A percentile compares a stretch with the other conserved stretches of the same genome.
Evolutionary conservation across 345 rosid genomes (phyloP).

Genomic region (Gossypium rotundifolium): DNA sequence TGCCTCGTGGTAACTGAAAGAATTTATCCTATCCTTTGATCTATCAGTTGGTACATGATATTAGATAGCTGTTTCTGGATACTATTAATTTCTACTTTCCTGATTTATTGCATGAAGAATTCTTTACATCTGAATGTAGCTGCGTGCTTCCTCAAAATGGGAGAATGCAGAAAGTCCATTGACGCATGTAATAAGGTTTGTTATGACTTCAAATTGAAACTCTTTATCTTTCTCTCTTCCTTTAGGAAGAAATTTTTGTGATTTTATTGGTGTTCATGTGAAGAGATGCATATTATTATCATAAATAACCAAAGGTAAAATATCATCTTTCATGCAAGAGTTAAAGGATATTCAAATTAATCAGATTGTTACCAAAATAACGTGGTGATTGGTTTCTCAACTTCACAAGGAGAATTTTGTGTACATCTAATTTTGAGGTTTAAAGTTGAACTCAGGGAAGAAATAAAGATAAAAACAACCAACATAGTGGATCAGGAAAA

Average conservation of each 20-base stretch:
- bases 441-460: background rate
- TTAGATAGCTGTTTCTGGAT: background rate
- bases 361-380: background rate
- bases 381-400: background rate
- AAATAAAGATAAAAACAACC: background rate
- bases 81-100: background rate
- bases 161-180: conserved; percentile 78
- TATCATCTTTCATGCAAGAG: background rate
- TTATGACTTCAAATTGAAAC: conserved; percentile 2
- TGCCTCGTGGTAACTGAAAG: background rate
- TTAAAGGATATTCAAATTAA: background rate
- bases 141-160: conserved; percentile 81
- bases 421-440: background rate
- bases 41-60: conserved; percentile 1
- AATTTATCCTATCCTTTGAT: background rate
- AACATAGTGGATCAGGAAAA: background rate
- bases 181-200: conserved; percentile 85
- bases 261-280: background rate
- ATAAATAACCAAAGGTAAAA: background rate
- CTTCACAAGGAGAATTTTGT: background rate
- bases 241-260: background rate
- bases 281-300: background rate
- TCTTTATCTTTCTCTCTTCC: background rate
- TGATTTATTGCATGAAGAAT: conserved; percentile 41
- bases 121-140: conserved; percentile 80